Evolutionary conservation across 495 filamentous ascomycete species (phyloP).

Genomic region (Trichoderma reesei): DNA sequence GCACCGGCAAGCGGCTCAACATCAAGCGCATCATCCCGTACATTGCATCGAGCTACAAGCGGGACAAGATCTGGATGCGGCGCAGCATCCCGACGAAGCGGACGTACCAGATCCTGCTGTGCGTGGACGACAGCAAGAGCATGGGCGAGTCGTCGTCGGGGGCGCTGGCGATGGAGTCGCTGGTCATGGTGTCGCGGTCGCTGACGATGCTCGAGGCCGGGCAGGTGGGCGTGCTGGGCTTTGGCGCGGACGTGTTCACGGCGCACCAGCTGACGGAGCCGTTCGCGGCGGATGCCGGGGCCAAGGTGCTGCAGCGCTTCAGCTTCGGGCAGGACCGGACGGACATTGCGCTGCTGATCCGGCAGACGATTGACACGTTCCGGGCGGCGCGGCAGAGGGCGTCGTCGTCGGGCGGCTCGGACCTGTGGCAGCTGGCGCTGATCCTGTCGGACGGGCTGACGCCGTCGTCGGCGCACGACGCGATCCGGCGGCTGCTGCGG

Average conservation of each 20-base stretch:
- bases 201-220: conserved; percentile 89
- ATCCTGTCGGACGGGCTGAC: conserved; percentile 91
- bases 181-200: conserved; percentile 76
- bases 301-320: conserved; percentile 72
- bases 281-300: conserved; percentile 74
- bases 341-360: conserved; percentile 69
- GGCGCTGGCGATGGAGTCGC: conserved; percentile 74
- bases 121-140: conserved; percentile 87
- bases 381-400: conserved; percentile 55
- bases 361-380: conserved; percentile 70
- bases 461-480: conserved; percentile 65
- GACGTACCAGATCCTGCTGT: conserved; percentile 91
- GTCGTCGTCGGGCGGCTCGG: conserved; percentile 50
- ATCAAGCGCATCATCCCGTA: conserved; percentile 99
- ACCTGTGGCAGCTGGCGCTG: conserved; percentile 93
- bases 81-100: conserved; percentile 83
- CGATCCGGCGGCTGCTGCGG: conserved; percentile 67
- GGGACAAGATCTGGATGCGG: conserved; percentile 99
- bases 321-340: conserved; percentile 76
- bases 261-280: conserved; percentile 75
- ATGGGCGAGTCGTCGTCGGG: conserved; percentile 68
- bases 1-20: conserved; percentile 95
- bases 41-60: conserved; percentile 93
- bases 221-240: conserved; percentile 79
- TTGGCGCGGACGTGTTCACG: conserved; percentile 76